Conservation (phyloP, 768 basidiomycete species). For the Mycena maculata region DNA sequence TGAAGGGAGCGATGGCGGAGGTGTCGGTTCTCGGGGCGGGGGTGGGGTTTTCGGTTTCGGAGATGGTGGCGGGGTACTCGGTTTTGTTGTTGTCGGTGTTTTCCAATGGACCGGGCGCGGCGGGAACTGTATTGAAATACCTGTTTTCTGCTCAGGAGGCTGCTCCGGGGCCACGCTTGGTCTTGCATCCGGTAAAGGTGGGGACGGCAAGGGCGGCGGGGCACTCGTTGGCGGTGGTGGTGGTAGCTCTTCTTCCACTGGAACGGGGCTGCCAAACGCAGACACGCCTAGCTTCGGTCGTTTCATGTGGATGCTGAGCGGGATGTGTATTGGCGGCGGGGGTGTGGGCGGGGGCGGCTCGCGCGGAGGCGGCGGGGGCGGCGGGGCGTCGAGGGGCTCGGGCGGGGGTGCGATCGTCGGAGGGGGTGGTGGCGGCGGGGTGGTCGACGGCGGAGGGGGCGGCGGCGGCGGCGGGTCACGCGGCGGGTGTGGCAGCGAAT, state of each 20-base stretch:
- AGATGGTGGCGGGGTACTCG: conserved; percentile 7
- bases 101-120: too few relatives aligned
- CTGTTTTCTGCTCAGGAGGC: too few relatives aligned
- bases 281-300: conserved; percentile 11
- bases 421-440: conserved; percentile 41
- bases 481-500: conserved; percentile 50
- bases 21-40: conserved; percentile 32
- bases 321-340: conserved; percentile 29
- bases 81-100: conserved; percentile 16
- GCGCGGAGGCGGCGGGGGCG: conserved; percentile 50
- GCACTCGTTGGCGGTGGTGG: conserved; percentile 31
- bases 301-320: conserved; percentile 31
- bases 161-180: too few relatives aligned
- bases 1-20: conserved; percentile 32
- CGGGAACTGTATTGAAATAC: too few relatives aligned
- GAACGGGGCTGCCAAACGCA: conserved; percentile 16
- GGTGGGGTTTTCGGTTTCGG: conserved; percentile 34
- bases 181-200: too few relatives aligned
- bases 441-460: conserved; percentile 37
- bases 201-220: conserved; percentile 31
- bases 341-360: conserved; percentile 48
- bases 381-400: conserved; percentile 44
- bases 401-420: conserved; percentile 41
- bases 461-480: conserved; percentile 43
- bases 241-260: conserved; percentile 39